Conservation (phyloP, 768 basidiomycete genomes). For the Boletus reticulatus region DNA sequence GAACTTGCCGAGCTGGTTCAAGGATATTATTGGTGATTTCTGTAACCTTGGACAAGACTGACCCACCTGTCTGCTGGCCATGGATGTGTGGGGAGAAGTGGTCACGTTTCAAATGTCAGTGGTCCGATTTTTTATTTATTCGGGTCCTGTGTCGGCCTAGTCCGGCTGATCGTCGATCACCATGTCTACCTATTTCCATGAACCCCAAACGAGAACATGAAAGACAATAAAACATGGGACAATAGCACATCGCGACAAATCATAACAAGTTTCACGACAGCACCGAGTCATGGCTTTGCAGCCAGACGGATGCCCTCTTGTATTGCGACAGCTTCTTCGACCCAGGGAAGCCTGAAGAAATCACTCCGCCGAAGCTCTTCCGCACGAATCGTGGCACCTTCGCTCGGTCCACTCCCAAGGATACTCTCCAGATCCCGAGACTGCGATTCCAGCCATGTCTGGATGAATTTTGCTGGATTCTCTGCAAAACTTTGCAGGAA, state of each 20-base stretch:
- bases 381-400: constrained; percentile 75
- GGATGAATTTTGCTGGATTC: constrained; percentile 78
- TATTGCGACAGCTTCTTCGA: constrained; percentile 81
- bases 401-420: constrained; percentile 82
- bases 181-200: neutral
- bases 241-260: neutral
- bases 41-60: neutral
- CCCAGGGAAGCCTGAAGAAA: constrained; percentile 91
- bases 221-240: neutral
- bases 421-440: constrained; percentile 87
- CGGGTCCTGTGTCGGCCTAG: constrained; percentile 14
- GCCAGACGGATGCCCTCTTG: constrained; percentile 79
- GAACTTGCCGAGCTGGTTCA: constrained; percentile 66
- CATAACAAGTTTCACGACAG: constrained; percentile 1
- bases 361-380: constrained; percentile 88
- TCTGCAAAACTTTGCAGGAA: constrained; percentile 82
- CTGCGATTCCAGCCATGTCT: constrained; percentile 90
- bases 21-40: neutral
- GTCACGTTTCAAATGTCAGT: neutral
- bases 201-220: neutral
- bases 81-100: constrained; percentile 24
- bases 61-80: constrained; percentile 68
- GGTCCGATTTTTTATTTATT: constrained; percentile 13
- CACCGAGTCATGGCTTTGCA: constrained; percentile 36
- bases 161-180: constrained; percentile 10